Evolutionary conservation across 371 early-diverging fungal genomes (phyloP).

Genomic region (Entomophthora muscae): DNA sequence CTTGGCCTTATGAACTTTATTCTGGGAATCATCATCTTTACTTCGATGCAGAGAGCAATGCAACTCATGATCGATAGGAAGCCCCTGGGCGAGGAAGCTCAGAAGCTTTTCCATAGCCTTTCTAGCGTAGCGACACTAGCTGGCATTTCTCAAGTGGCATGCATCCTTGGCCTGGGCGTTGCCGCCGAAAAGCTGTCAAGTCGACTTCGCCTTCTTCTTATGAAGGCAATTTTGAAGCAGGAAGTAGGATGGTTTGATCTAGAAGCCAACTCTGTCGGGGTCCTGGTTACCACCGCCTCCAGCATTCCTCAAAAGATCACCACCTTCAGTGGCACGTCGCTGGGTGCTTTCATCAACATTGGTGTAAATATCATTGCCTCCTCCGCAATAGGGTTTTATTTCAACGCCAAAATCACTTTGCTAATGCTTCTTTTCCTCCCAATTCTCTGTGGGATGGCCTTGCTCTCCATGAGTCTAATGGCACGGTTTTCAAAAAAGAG

Average conservation of each 20-base stretch:
- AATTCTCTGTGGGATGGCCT: slow-evolving; percentile 13
- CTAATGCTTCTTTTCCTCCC: slow-evolving; percentile 36
- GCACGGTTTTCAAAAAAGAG: slow-evolving; percentile 25
- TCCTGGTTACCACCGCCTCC: slow-evolving; percentile 60
- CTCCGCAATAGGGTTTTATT: slow-evolving; percentile 30
- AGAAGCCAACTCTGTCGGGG: slow-evolving; percentile 57
- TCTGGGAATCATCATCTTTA: too few species aligned
- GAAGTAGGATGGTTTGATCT: slow-evolving; percentile 77
- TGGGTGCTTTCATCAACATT: slow-evolving; percentile 12
- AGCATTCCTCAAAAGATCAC: slow-evolving; percentile 52
- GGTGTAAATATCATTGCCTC: slow-evolving; percentile 2
- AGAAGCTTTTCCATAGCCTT: too few species aligned
- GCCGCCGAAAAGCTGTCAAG: slow-evolving; percentile 35
- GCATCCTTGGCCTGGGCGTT: slow-evolving; percentile 21
- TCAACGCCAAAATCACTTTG: slow-evolving; percentile 45
- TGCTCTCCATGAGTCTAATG: slow-evolving; percentile 7
- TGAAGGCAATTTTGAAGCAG: slow-evolving; percentile 46
- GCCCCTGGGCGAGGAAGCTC: too few species aligned
- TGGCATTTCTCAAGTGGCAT: slow-evolving; percentile 23
- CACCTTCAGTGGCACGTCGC: slow-evolving; percentile 19
- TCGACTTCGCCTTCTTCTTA: slow-evolving; percentile 31
- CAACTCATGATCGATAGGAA: too few species aligned
- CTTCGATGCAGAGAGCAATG: too few species aligned
- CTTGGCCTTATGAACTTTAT: too few species aligned
- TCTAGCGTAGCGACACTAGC: slow-evolving; percentile 36